Percentiles rank a stretch among this genome's conserved stretches.
These are phyloP conservation scores for Boletus sp. DNA, from an alignment of 1,284 basidiomycete genomes.

Conservation along the genomic window DNA sequence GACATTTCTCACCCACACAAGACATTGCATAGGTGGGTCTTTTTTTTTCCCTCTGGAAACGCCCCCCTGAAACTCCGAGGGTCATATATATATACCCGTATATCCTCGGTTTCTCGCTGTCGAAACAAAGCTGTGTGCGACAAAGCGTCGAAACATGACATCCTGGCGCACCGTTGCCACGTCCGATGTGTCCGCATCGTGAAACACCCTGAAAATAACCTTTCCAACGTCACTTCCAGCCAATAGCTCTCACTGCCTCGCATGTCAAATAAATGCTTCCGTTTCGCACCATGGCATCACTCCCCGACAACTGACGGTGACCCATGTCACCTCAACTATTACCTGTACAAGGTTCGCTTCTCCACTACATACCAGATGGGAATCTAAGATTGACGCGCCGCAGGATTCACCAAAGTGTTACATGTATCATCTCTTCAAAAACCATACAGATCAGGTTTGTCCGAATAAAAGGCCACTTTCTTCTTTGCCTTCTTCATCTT, in stretches of 20 bases:
- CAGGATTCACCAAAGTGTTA: background rate
- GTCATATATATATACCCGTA: background rate
- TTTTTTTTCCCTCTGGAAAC: background rate
- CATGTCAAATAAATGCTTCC: background rate
- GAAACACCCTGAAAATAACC: constrained; percentile 5
- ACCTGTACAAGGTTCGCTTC: too few relatives aligned
- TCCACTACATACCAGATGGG: too few relatives aligned
- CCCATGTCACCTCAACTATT: too few relatives aligned
- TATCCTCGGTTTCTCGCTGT: constrained; percentile 16
- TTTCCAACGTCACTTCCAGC: background rate
- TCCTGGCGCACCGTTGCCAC: constrained; percentile 7
- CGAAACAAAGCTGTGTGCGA: constrained; percentile 11
- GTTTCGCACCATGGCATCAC: background rate
- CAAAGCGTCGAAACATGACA: constrained; percentile 17
- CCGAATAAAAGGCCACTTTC: constrained; percentile 66
- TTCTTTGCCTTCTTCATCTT: constrained; percentile 56
- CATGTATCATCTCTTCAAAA: constrained; percentile 29
- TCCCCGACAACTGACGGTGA: background rate
- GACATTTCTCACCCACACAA: background rate
- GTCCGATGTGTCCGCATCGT: constrained; percentile 10
- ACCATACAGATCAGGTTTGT: constrained; percentile 62
- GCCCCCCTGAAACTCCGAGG: constrained; percentile 6
- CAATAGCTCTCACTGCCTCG: background rate
- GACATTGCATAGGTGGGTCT: background rate
- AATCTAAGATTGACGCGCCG: too few relatives aligned